These are phyloP conservation scores for Pythium pectinolyticum DNA, from an alignment of 352 stramenopile genomes.

Conservation along the genomic window DNA sequence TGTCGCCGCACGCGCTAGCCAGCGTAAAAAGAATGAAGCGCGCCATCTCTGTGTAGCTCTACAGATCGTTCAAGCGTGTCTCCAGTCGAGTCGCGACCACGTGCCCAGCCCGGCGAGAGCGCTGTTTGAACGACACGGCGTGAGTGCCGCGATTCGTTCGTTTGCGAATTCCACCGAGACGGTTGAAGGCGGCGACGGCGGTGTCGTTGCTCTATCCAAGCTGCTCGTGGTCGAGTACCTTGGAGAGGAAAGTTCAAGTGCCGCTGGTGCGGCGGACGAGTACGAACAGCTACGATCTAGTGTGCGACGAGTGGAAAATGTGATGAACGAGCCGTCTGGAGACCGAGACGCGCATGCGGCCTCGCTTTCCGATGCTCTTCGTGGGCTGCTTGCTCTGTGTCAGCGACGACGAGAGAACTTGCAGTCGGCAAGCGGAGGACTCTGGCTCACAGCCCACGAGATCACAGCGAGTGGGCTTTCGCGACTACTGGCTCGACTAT, in stretches of 20 bases:
- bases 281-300: conserved; percentile 10
- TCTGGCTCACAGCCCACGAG: conserved; percentile 58
- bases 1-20: no score
- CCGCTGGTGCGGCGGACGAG: conserved; percentile 8
- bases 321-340: not conserved
- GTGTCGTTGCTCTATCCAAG: conserved; percentile 30
- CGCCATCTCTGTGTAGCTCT: conserved; percentile 43
- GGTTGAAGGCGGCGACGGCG: conserved; percentile 23
- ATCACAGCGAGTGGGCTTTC: conserved; percentile 61
- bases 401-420: conserved; percentile 13
- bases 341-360: not conserved
- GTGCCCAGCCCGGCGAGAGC: not conserved
- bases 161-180: conserved; percentile 32
- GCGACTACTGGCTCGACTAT: conserved; percentile 35
- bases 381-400: conserved; percentile 30
- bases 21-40: conserved; percentile 23
- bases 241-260: conserved; percentile 16
- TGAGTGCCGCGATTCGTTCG: conserved; percentile 51
- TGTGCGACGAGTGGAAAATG: not conserved
- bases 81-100: conserved; percentile 7
- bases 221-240: conserved; percentile 51
- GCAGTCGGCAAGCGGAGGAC: conserved; percentile 9
- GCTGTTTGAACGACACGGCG: conserved; percentile 59
- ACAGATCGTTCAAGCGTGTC: conserved; percentile 43
- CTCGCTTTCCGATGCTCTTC: conserved; percentile 18